phyloP scores from a whole-genome alignment of 306 rosid species.

The Vigna radiata region DNA sequence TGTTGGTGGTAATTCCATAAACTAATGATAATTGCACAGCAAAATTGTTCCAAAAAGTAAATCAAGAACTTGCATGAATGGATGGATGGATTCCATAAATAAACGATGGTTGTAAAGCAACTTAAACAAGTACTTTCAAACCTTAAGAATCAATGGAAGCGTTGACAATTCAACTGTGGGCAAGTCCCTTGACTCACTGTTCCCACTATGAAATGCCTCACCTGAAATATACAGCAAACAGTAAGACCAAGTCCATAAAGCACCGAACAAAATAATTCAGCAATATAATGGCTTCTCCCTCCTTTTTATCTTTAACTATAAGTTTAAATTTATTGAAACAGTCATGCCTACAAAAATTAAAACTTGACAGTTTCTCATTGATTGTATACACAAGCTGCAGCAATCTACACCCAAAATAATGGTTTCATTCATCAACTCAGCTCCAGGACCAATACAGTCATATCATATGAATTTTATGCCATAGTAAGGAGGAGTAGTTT shows the following conservation, averaged over 20 bases:
- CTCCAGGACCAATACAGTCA: conserved; percentile 22
- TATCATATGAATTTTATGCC: conserved; percentile 7
- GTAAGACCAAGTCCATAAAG: conserved; percentile 34
- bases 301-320: not conserved
- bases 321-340: conserved; percentile 4
- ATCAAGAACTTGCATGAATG: not conserved
- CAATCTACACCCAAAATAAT: conserved; percentile 11
- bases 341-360: not conserved
- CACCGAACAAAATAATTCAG: conserved; percentile 6
- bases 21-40: conserved; percentile 1
- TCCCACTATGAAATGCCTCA: conserved; percentile 77
- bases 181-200: conserved; percentile 83
- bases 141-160: conserved; percentile 90
- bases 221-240: conserved; percentile 50
- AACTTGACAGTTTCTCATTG: not conserved
- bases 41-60: not conserved
- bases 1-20: conserved; percentile 1
- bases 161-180: conserved; percentile 85
- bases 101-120: conserved; percentile 19
- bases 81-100: conserved; percentile 3
- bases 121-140: conserved; percentile 43
- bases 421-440: conserved; percentile 19
- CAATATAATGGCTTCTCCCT: not conserved
- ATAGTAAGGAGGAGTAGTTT: not conserved
- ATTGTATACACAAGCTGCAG: not conserved